A percentile compares a stretch with the other conserved stretches of the same genome.
Conservation (phyloP, 2,329 filamentous ascomycete species). For the Neonectria magnoliae region DNA sequence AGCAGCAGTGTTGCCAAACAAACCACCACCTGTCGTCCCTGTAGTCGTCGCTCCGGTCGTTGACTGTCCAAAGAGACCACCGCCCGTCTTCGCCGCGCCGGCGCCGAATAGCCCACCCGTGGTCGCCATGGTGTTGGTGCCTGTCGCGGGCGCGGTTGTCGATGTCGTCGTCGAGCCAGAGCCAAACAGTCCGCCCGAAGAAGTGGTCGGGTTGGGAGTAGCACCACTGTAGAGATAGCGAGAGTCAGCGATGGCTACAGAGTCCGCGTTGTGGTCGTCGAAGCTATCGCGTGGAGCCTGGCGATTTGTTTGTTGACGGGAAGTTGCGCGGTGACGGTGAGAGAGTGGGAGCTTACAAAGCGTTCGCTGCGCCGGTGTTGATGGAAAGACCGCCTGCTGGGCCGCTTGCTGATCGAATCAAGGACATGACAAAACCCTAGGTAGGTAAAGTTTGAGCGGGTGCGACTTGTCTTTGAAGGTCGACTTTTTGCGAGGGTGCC, state of each 20-base stretch:
- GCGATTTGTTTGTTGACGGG: slow-evolving; percentile 17
- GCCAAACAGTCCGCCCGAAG: slow-evolving; percentile 51
- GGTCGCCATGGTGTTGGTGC: slow-evolving; percentile 48
- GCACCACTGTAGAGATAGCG: slow-evolving; percentile 34
- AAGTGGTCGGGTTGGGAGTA: slow-evolving; percentile 46
- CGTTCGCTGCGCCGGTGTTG: slow-evolving; percentile 70
- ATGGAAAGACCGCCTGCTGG: slow-evolving; percentile 70
- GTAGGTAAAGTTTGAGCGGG: slow-evolving; percentile 26
- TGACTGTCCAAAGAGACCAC: slow-evolving; percentile 46
- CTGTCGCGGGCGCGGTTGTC: slow-evolving; percentile 40
- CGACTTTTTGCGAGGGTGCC: slow-evolving; percentile 37
- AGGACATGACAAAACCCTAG: slow-evolving; percentile 53
- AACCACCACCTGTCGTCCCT: slow-evolving; percentile 36
- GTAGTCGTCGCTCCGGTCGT: slow-evolving; percentile 35
- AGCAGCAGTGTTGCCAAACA: slow-evolving; percentile 45
- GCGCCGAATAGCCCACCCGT: slow-evolving; percentile 45
- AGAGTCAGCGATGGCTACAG: slow-evolving; percentile 29
- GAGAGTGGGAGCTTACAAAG: slow-evolving; percentile 47
- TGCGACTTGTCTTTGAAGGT: slow-evolving; percentile 36
- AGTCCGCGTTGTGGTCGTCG: slow-evolving; percentile 7
- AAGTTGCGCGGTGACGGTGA: slow-evolving; percentile 12
- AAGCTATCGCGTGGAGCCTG: slow-evolving; percentile 13
- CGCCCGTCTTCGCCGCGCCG: slow-evolving; percentile 39
- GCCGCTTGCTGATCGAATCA: slow-evolving; percentile 67
- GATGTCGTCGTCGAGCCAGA: slow-evolving; percentile 41